A percentile compares a stretch with the other conserved stretches of the same genome.
These are phyloP conservation scores for Monoraphidium neglectum DNA, from an alignment of 139 green algal genomes.

Conservation along the genomic window DNA sequence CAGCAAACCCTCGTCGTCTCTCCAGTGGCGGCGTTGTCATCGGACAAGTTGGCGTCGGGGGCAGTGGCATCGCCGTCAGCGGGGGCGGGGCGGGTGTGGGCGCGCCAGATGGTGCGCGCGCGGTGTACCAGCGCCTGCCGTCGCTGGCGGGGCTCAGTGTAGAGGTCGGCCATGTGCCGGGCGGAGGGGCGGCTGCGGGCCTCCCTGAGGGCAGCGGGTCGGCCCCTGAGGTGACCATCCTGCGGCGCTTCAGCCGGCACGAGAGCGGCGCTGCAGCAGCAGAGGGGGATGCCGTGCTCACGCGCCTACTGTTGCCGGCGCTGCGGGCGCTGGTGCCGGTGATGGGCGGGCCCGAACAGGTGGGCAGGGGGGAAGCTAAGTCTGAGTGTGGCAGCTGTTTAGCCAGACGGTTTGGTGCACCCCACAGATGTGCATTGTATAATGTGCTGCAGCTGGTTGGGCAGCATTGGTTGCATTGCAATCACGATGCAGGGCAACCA, in stretches of 20 bases:
- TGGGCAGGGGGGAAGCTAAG: neutral
- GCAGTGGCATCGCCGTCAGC: no score
- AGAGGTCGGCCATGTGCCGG: neutral
- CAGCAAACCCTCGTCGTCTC: neutral
- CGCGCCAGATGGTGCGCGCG: neutral
- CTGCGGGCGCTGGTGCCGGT: neutral
- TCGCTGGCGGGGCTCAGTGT: slow-evolving; percentile 15
- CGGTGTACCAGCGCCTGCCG: slow-evolving; percentile 25
- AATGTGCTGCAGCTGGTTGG: neutral
- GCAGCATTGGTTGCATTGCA: neutral
- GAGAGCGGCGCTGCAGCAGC: neutral
- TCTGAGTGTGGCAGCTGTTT: neutral
- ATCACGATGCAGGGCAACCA: neutral
- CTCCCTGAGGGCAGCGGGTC: neutral
- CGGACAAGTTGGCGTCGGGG: no score
- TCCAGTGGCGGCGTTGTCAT: neutral
- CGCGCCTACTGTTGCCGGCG: neutral
- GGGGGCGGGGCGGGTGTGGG: no score
- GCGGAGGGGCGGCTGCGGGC: neutral
- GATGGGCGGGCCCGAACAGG: neutral
- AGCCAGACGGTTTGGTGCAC: neutral
- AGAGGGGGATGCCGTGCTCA: neutral
- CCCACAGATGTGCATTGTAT: neutral
- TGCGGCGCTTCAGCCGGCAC: neutral
- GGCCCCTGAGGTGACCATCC: slow-evolving; percentile 9